These are phyloP conservation scores for Penicillium rolfsii DNA, from an alignment of 2,329 filamentous ascomycete genomes.

Conservation along the genomic window DNA sequence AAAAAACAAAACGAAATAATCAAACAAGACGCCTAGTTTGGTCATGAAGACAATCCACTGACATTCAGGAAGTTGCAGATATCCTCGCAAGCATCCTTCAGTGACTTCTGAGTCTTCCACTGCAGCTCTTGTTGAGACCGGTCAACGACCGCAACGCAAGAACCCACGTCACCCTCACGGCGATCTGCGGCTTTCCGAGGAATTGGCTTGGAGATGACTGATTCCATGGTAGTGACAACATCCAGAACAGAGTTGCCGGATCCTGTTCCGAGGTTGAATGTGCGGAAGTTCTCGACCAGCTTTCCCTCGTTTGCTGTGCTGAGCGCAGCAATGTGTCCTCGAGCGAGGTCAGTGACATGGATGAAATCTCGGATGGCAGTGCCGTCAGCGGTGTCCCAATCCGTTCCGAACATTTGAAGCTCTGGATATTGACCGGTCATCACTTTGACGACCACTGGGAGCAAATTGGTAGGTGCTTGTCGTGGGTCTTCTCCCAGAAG, in stretches of 20 bases:
- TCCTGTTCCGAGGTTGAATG: slow-evolving; percentile 47
- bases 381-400: slow-evolving; percentile 68
- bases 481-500: slow-evolving; percentile 67
- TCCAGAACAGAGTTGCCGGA: slow-evolving; percentile 44
- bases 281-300: slow-evolving; percentile 46
- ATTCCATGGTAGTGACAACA: slow-evolving; percentile 44
- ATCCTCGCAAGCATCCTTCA: slow-evolving; percentile 44
- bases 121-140: slow-evolving; percentile 58
- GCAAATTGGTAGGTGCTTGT: slow-evolving; percentile 64
- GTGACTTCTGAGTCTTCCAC: slow-evolving; percentile 44
- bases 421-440: slow-evolving; percentile 58
- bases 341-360: slow-evolving; percentile 67
- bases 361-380: slow-evolving; percentile 70
- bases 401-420: slow-evolving; percentile 65
- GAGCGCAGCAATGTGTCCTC: slow-evolving; percentile 65
- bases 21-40: slow-evolving; percentile 1
- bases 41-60: slow-evolving; percentile 35
- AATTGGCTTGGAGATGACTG: slow-evolving; percentile 40
- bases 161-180: slow-evolving; percentile 45
- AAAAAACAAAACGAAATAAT: slow-evolving; percentile 5
- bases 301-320: slow-evolving; percentile 40
- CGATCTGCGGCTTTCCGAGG: slow-evolving; percentile 38
- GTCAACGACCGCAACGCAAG: slow-evolving; percentile 43
- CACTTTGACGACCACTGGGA: slow-evolving; percentile 66
- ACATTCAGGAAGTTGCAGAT: slow-evolving; percentile 44